Conservation (phyloP, 2,329 filamentous ascomycete genomes). For the Beauveria rudraprayagi region DNA sequence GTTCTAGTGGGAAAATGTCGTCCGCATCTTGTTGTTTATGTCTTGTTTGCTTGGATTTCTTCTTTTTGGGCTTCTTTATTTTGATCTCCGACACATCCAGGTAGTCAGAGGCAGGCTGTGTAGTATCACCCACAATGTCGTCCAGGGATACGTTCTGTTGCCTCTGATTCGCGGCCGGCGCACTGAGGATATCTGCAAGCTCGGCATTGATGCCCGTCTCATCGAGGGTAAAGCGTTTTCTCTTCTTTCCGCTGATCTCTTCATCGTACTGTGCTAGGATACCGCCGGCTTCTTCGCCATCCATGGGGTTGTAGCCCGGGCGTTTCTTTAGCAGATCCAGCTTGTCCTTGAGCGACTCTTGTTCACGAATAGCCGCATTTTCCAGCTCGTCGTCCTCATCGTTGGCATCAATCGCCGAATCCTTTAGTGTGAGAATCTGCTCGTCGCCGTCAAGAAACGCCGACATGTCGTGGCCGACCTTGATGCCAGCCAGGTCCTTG, state of each 20-base stretch:
- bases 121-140: constrained; percentile 45
- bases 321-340: constrained; percentile 85
- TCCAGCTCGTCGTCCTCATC: constrained; percentile 79
- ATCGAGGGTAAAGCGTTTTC: constrained; percentile 81
- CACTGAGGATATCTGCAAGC: constrained; percentile 46
- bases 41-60: constrained; percentile 68
- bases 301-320: constrained; percentile 77
- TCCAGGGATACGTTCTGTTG: constrained; percentile 71
- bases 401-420: constrained; percentile 64
- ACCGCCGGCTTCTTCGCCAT: constrained; percentile 54
- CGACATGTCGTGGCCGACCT: constrained; percentile 79
- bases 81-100: constrained; percentile 80
- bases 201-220: constrained; percentile 63
- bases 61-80: constrained; percentile 91
- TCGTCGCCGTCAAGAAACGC: constrained; percentile 77
- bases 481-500: constrained; percentile 80
- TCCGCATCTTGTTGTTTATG: constrained; percentile 60
- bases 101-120: constrained; percentile 65
- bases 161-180: constrained; percentile 49
- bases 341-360: constrained; percentile 65
- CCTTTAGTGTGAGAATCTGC: constrained; percentile 90
- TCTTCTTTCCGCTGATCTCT: constrained; percentile 84
- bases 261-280: constrained; percentile 92
- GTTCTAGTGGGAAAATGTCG: constrained; percentile 43
- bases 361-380: constrained; percentile 62